Base-by-base conservation (phyloP, 1,284 basidiomycete species). In the Apiotrichum brassicae region DNA sequence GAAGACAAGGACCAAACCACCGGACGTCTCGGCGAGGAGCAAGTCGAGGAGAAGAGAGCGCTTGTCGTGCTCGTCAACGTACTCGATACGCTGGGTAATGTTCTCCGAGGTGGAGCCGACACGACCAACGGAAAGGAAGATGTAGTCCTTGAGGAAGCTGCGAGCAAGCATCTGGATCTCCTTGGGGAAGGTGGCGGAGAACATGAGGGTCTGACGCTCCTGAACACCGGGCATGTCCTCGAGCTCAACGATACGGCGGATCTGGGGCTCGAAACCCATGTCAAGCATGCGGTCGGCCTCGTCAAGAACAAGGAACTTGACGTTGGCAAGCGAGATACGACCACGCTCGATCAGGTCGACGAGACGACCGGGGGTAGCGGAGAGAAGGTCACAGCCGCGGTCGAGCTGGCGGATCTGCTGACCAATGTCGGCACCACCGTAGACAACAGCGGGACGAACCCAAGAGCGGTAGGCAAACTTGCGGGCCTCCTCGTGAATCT, bases 241-340 rank as follows among this genome's bases (percentile, higher is more conserved):
- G 59, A 88, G 88, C 73, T 97, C 89, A 26, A 99, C 95, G 70
- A 99, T 99, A 44, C 92, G 82, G 59, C 94, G 84, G 68, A 99
- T 99, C 76, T 98, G 94, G 54, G 95, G 95, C 76, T 99, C 94
- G 81, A 99, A 99, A 87, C 94, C 94, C 94, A 99, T 99, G 79
- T 99, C 94, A 65, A 99, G 82, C 94, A 99, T 99, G 68, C 94
- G 88, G 78, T 99, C 95, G 56, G 94, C 95, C 78, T 99, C 95
- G 68, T 99, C 95, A 52, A 99, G 86, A 30, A 98, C 95, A 47
- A 99, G 85, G 77, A 95, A 98, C 64, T 89, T 86, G 75, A 99
- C 86, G 76, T 97, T 97, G 64, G 88, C 83, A 53, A 99, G 82
- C 68, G 86, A 90, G 79, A 99, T 97, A 56, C 89, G 84, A 34